A percentile compares a stretch with the other conserved stretches of the same genome.
phyloP scores from a whole-genome alignment of 495 filamentous ascomycete species.

The Ascodesmis nigricans region DNA sequence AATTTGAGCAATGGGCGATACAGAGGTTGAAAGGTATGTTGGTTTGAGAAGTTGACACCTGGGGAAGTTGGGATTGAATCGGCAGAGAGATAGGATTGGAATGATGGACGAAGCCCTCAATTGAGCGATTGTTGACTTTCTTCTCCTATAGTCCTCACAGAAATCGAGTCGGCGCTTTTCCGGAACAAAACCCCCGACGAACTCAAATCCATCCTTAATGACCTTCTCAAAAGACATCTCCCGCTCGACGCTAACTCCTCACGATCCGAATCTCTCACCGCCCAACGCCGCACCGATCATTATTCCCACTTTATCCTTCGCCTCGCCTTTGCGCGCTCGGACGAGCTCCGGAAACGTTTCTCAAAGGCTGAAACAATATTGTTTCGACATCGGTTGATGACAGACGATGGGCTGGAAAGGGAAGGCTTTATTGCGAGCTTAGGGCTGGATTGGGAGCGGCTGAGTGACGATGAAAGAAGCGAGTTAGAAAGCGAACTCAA shows the following conservation, averaged over 20 bases:
- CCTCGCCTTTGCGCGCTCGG: slow-evolving; percentile 74
- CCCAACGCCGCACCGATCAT: slow-evolving; percentile 84
- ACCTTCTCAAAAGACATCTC: slow-evolving; percentile 58
- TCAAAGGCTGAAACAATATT: slow-evolving; percentile 67
- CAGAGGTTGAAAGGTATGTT: slow-evolving; percentile 53
- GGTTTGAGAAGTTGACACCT: no score
- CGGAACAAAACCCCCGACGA: slow-evolving; percentile 66
- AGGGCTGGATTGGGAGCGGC: slow-evolving; percentile 60
- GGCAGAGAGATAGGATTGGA: no score
- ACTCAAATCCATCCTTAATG: slow-evolving; percentile 53
- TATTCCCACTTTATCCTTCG: slow-evolving; percentile 96
- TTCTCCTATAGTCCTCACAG: slow-evolving; percentile 91
- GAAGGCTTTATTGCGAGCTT: slow-evolving; percentile 55
- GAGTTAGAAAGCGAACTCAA: slow-evolving; percentile 31
- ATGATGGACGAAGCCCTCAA: no score
- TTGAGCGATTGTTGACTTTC: no score
- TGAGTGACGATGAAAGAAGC: slow-evolving; percentile 51
- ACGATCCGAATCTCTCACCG: slow-evolving; percentile 23
- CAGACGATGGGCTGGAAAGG: slow-evolving; percentile 46
- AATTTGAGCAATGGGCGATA: slow-evolving; percentile 99
- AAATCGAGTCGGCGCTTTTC: slow-evolving; percentile 89
- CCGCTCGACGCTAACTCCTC: slow-evolving; percentile 60
- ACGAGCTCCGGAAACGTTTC: slow-evolving; percentile 80
- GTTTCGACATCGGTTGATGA: slow-evolving; percentile 56
- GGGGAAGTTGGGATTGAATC: no score